Evolutionary conservation across 1,284 basidiomycete species (phyloP).

Genomic region (Cryptococcus maquisensis): DNA sequence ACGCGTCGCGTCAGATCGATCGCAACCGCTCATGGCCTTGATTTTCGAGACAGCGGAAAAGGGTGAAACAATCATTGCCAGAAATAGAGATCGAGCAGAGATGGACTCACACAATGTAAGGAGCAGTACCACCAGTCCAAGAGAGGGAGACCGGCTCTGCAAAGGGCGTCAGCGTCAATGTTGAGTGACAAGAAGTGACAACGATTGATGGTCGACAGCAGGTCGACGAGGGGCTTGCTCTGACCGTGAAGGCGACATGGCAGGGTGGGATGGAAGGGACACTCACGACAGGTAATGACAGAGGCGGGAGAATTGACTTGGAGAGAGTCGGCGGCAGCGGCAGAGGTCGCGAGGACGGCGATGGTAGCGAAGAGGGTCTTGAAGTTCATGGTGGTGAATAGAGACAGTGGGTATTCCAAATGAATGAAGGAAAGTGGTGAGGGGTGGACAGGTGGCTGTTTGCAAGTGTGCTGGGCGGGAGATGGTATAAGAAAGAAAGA

Average conservation of each 20-base stretch:
- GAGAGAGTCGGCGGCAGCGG: slow-evolving; percentile 38
- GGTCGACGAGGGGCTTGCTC: no score
- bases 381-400: slow-evolving; percentile 23
- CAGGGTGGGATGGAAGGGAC: no score
- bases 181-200: no score
- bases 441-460: not conserved
- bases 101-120: slow-evolving; percentile 59
- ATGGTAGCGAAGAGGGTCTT: slow-evolving; percentile 17
- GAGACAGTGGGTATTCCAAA: not conserved
- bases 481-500: slow-evolving; percentile 2
- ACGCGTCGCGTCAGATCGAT: no score
- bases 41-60: no score
- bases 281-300: slow-evolving; percentile 49
- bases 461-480: no score
- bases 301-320: slow-evolving; percentile 61
- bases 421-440: not conserved
- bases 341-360: slow-evolving; percentile 36
- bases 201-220: no score
- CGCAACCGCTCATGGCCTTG: no score
- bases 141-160: slow-evolving; percentile 46
- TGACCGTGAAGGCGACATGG: no score
- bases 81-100: no score
- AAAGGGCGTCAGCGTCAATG: not conserved
- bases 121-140: slow-evolving; percentile 58
- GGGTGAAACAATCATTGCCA: no score